These are phyloP conservation scores for Saccharomyces eubayanus DNA, from an alignment of 805 yeast species.

Conservation along the genomic window DNA sequence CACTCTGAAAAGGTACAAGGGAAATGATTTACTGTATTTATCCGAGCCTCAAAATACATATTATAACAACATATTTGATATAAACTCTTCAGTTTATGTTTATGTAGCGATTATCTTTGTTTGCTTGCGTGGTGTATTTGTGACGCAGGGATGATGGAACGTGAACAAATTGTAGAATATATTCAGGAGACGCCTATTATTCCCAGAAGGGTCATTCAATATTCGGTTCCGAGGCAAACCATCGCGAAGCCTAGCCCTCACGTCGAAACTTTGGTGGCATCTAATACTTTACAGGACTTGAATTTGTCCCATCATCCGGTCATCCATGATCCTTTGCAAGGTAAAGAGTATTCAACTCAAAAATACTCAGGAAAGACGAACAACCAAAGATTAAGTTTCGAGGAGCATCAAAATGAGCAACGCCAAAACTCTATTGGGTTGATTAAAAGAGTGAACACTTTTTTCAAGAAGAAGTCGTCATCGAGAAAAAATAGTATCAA, in stretches of 20 bases:
- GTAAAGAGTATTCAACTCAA: neutral
- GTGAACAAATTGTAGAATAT: neutral
- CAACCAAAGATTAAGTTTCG: neutral
- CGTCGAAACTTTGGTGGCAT: neutral
- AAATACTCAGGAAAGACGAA: slow-evolving; percentile 1
- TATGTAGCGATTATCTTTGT: too few species aligned
- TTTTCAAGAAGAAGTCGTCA: neutral
- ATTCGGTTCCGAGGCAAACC: neutral
- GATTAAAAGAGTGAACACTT: neutral
- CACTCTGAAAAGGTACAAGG: neutral
- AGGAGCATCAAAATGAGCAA: neutral
- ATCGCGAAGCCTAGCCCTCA: neutral
- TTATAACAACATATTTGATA: neutral
- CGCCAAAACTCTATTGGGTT: neutral
- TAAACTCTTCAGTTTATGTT: neutral
- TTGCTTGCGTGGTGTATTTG: neutral
- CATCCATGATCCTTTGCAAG: neutral
- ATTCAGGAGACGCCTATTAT: neutral
- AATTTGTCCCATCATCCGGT: neutral
- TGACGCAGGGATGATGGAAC: neutral
- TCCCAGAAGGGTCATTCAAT: neutral
- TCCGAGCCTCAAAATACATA: neutral
- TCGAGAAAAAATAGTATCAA: neutral
- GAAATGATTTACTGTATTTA: neutral
- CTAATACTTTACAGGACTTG: neutral